Percentiles rank a stretch among this genome's conserved stretches.
These are phyloP conservation scores for Vitis labrusca DNA, from an alignment of 164 flowering plant genomes.

Conservation along the genomic window DNA sequence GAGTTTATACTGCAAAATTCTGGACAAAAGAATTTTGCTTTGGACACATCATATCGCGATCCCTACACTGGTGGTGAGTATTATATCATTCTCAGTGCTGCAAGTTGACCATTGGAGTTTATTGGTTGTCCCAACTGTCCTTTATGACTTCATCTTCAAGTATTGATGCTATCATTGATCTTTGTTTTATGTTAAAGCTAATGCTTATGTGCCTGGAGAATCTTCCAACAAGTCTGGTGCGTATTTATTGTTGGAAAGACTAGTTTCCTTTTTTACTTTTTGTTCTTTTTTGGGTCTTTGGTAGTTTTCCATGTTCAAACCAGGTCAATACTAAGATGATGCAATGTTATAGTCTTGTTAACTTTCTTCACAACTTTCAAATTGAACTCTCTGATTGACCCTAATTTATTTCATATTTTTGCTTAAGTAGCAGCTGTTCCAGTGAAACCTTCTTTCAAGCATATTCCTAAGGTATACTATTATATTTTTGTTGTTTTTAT, in stretches of 20 bases:
- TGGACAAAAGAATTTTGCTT: constrained; percentile 63
- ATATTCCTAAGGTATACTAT: constrained; percentile 82
- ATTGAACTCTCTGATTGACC: neutral
- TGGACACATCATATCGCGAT: constrained; percentile 80
- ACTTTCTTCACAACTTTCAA: neutral
- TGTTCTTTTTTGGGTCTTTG: too few relatives aligned
- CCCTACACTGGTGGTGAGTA: constrained; percentile 93
- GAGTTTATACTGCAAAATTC: constrained; percentile 91
- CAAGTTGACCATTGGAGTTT: neutral
- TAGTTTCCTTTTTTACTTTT: neutral
- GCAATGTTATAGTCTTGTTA: neutral
- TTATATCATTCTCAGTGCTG: neutral
- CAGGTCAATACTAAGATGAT: neutral
- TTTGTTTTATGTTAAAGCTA: constrained; percentile 54
- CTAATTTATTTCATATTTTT: neutral
- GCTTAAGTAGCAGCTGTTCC: constrained; percentile 35
- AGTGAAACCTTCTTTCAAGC: constrained; percentile 75
- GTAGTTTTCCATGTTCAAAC: neutral
- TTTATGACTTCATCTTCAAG: neutral
- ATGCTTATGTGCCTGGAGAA: constrained; percentile 88
- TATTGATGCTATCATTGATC: neutral
- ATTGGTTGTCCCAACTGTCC: neutral
- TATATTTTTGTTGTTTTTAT: constrained; percentile 1
- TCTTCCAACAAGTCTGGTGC: constrained; percentile 62
- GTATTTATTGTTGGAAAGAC: neutral